Conservation (phyloP, 805 yeast genomes). For the Naumovozyma dairenensis region DNA sequence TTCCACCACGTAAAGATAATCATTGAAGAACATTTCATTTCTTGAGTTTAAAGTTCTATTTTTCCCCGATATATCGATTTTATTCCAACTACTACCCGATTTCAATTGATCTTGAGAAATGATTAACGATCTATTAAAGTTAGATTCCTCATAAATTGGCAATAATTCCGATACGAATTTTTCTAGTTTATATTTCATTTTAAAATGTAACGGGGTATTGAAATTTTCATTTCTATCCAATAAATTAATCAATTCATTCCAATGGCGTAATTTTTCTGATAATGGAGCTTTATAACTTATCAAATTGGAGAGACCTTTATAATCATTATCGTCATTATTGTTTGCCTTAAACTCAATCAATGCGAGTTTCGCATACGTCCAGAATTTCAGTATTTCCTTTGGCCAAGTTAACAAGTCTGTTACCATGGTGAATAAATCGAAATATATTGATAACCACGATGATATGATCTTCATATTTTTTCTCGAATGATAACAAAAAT, state of each 20-base stretch:
- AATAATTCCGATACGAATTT: conserved; percentile 21
- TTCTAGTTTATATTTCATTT: conserved; percentile 17
- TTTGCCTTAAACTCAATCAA: conserved; percentile 20
- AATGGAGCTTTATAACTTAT: conserved; percentile 26
- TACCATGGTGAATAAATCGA: conserved; percentile 16
- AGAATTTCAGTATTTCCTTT: conserved; percentile 14
- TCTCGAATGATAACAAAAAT: conserved; percentile 19
- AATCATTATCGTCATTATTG: conserved; percentile 8
- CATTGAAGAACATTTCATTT: conserved; percentile 14
- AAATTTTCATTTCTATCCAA: conserved; percentile 15
- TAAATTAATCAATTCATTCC: conserved; percentile 19
- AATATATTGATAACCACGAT: conserved; percentile 18
- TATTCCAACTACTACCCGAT: conserved; percentile 17
- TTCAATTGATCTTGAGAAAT: conserved; percentile 11
- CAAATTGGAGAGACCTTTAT: conserved; percentile 13
- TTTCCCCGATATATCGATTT: conserved; percentile 1
- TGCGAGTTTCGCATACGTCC: conserved; percentile 26
- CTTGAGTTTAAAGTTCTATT: conserved; percentile 7
- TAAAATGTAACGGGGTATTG: conserved; percentile 19
- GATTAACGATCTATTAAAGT: conserved; percentile 21
- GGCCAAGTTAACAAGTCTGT: conserved; percentile 22
- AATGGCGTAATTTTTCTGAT: conserved; percentile 22
- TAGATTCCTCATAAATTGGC: conserved; percentile 23
- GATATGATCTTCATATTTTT: conserved; percentile 7
- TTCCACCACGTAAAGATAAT: conserved; percentile 14